Base-by-base conservation (phyloP, 345 rosid genomes). In the Gossypium australe region DNA sequence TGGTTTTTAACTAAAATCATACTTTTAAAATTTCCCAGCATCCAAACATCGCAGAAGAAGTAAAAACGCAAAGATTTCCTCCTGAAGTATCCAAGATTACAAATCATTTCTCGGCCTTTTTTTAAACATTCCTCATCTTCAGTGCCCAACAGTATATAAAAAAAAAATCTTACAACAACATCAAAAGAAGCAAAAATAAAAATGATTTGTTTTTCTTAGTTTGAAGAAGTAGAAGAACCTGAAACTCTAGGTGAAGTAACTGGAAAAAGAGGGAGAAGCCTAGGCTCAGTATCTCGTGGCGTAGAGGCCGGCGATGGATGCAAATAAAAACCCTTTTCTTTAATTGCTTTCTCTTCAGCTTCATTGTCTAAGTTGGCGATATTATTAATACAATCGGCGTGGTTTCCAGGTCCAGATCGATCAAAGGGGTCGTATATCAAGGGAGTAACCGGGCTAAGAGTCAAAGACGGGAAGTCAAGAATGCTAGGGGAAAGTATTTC, bases 401-500 rank as follows among this genome's bases (percentile, higher is more conserved):
- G 81, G 65, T 80, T 82, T 0, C 79, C 77, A 4, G 83, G 41
- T 34, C 86, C 92, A 75, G 95, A 85, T 76, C 97, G 89, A 80
- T 82, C 80, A 83, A 93, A 95, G 56, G 99, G 99, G 86, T 93
- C 96, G 67, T 89, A 89, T 76, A 79, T 87, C 12, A 95, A 80
- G 38, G 98, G 99, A 5, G 98, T 95, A 58, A 93, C 98, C 2
- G 99, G 99, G 75, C 98, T 93, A 71, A 91, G 89, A 4, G 81
- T 89, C 12, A 95, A 90, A 38, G 97, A 73, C 2, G 97, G 97
- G 80, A 95, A 91, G 70, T 95, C 98, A 27, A 95, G 90, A 20
- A 91, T 85, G 84, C 97, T 93, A 0, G 99, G 99, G 2, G 99
- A 95, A 17, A 93, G 86, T 80, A 90, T 87, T 89, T 91, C 96